Base-by-base conservation (phyloP, 441 rosid genomes). In the Rhodomyrtus psidioides region DNA sequence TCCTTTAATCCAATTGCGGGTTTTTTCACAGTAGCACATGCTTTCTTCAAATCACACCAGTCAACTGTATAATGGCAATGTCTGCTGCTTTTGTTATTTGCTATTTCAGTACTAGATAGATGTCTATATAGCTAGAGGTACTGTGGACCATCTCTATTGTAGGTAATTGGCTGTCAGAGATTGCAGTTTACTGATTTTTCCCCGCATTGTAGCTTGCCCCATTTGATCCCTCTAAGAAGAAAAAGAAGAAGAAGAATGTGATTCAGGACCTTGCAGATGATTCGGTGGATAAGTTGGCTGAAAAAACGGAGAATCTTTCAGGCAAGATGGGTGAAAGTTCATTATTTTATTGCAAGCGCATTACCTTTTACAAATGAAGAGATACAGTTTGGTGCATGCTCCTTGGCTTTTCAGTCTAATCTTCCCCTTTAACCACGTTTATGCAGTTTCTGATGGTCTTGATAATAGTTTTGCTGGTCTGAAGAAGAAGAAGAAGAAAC, bases 401-500 rank as follows among this genome's bases (percentile, higher is more conserved):
- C 26, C 49, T 84, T 84, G 14, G 59, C 53, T 55, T 19, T 82
- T 59, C 23, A 56, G 21, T 30, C 27, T 60, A 70, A 70, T 70
- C n/a, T 70, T n/a, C 49, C n/a, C 79, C n/a, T 70, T 10, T 39
- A 70, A 70, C 39, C 0, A 23, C 49, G 58, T 83, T 83, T 54
- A 30, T 91, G 84, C 93, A 97, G 99, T 91, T 53, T 90, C 93
- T 60, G 99, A 97, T 87, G 98, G 96, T 44, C 88, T 93, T 81
- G 98, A 95, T 88, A 92, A 92, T 85, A 60, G 93, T 89, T 97
- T 96, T 83, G 46, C 92, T 92, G 98, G 98, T 81, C 60, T 94
- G 92, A 97, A 97, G 89, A 97, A 97, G 93, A 97, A 97, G 94
- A 97, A 97, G 90, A 97, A 97, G 95, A 97, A 96, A 86, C 97